phyloP scores from a whole-genome alignment of 1,139 yeast genomes.

The Saccharomycopsis hybrid region DNA sequence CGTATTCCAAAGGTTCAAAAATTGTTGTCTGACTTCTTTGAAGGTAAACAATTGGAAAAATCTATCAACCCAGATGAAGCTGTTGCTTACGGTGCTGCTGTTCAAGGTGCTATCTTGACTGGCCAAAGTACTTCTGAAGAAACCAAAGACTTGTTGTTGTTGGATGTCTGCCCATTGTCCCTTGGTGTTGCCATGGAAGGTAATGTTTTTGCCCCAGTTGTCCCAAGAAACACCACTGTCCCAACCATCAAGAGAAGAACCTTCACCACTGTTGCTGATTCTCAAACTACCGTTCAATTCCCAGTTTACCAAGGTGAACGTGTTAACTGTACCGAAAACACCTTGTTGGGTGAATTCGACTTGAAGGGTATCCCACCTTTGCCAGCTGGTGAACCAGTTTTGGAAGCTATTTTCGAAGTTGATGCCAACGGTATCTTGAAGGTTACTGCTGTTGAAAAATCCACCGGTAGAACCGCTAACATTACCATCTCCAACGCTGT shows the following conservation, averaged over 20 bases:
- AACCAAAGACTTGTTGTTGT: conserved; percentile 93
- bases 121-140: conserved; percentile 97
- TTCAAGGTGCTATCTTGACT: conserved; percentile 98
- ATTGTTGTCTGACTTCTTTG: conserved; percentile 94
- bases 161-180: conserved; percentile 98
- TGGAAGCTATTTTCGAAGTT: conserved; percentile 98
- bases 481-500: conserved; percentile 99
- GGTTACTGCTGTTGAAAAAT: conserved; percentile 99
- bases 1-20: conserved; percentile 99
- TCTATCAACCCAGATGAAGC: conserved; percentile 99
- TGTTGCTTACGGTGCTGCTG: conserved; percentile 98
- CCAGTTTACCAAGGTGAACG: conserved; percentile 99
- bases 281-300: conserved; percentile 99
- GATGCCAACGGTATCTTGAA: conserved; percentile 99
- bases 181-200: conserved; percentile 99
- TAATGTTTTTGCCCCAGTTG: conserved; percentile 97
- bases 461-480: conserved; percentile 99
- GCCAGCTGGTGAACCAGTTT: conserved; percentile 99
- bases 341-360: conserved; percentile 99
- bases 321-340: conserved; percentile 99
- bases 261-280: conserved; percentile 99
- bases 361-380: conserved; percentile 98
- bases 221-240: conserved; percentile 99
- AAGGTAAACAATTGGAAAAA: conserved; percentile 94
- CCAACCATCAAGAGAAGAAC: conserved; percentile 99